phyloP scores from a whole-genome alignment of 495 filamentous ascomycete species.

The Clavariopsis aquatica region DNA sequence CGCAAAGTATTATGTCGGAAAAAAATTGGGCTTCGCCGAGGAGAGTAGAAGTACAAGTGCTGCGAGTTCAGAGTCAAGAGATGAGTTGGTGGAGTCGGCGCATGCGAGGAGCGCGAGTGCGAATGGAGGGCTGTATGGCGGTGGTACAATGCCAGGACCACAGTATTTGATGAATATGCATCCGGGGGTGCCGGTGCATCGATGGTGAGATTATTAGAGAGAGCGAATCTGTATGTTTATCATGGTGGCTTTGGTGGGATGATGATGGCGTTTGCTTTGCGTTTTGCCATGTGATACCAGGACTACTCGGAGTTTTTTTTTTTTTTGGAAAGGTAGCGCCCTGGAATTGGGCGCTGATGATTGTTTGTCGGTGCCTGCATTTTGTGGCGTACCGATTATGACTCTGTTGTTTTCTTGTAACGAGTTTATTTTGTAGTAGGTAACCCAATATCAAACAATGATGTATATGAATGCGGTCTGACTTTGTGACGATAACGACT shows the following conservation, averaged over 20 bases:
- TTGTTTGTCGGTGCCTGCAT: not conserved
- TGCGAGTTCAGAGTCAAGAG: not conserved
- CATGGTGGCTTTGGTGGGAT: not conserved
- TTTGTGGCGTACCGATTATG: not conserved
- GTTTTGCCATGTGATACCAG: not conserved
- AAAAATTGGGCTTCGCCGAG: not conserved
- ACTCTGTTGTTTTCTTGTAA: not conserved
- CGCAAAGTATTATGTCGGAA: not conserved
- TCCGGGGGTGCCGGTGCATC: conserved; percentile 34
- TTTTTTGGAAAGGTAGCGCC: not conserved
- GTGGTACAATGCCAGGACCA: conserved; percentile 33
- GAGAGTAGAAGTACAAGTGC: not conserved
- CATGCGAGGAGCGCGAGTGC: conserved; percentile 21
- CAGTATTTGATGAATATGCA: conserved; percentile 39
- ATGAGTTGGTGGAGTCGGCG: not conserved
- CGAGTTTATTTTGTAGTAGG: conserved; percentile 7
- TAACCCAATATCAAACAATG: no score
- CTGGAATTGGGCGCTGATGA: not conserved
- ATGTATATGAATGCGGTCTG: no score
- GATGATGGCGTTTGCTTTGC: no score
- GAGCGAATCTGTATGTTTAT: not conserved
- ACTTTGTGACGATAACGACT: no score
- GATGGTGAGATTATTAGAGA: conserved; percentile 5
- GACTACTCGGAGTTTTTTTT: not conserved
- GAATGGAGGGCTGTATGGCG: conserved; percentile 25